A percentile compares a stretch with the other conserved stretches of the same genome.
Conservation (phyloP, 2,329 filamentous ascomycete genomes). For the Cordyceps javanica region DNA sequence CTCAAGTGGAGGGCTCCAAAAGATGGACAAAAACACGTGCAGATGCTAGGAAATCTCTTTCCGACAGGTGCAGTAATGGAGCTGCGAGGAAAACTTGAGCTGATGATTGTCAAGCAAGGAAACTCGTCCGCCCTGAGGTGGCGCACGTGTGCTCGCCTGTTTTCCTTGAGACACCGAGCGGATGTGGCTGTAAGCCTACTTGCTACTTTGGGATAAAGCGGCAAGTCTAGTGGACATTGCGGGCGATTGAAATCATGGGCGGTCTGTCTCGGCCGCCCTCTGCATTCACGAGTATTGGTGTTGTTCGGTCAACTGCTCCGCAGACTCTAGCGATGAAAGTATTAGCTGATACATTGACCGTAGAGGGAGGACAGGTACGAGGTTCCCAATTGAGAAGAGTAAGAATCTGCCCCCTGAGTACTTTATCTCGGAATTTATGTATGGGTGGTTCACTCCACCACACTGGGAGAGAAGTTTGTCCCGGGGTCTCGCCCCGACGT, state of each 20-base stretch:
- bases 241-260: neutral
- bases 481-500: no score
- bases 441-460: no score
- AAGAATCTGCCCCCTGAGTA: no score
- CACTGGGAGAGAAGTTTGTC: no score
- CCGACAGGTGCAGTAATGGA: neutral
- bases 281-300: neutral
- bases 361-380: no score
- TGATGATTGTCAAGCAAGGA: neutral
- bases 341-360: no score
- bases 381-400: no score
- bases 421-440: no score
- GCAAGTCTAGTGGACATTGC: neutral
- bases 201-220: neutral
- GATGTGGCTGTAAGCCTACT: slow-evolving; percentile 7
- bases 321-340: neutral
- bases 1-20: no score
- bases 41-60: neutral
- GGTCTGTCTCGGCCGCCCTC: neutral
- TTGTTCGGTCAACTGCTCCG: neutral
- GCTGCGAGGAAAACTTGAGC: neutral
- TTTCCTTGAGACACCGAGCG: neutral
- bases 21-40: neutral
- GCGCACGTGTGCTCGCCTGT: neutral
- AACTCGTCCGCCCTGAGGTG: neutral